Evolutionary conservation across 805 yeast genomes (phyloP).

Genomic region (Ogataea dorogensis): DNA sequence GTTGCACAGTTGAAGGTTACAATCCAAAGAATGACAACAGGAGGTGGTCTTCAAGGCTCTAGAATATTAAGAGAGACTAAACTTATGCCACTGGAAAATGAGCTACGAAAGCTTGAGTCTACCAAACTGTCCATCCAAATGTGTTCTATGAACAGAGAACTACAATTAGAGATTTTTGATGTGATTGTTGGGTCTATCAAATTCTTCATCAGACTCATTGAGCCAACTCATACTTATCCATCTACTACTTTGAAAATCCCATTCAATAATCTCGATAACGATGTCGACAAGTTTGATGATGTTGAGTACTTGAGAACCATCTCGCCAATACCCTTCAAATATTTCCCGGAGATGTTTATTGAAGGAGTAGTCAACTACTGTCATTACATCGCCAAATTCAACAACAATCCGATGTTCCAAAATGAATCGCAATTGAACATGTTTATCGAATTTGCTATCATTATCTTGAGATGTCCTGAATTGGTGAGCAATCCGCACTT

Average conservation of each 20-base stretch:
- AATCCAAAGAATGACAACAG: too few relatives aligned
- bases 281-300: conserved; percentile 69
- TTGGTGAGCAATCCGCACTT: conserved; percentile 89
- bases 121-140: conserved; percentile 59
- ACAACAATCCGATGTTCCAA: conserved; percentile 54
- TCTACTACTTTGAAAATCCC: conserved; percentile 49
- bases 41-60: too few relatives aligned
- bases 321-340: conserved; percentile 76
- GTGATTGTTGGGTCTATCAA: conserved; percentile 73
- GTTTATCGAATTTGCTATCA: conserved; percentile 70
- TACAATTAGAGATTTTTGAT: conserved; percentile 70
- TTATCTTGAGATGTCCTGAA: conserved; percentile 80
- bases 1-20: conserved; percentile 35
- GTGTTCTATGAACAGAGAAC: conserved; percentile 52
- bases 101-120: conserved; percentile 39
- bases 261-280: conserved; percentile 55
- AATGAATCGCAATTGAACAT: conserved; percentile 51
- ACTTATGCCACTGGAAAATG: conserved; percentile 33
- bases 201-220: conserved; percentile 68
- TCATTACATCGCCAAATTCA: conserved; percentile 55
- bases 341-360: conserved; percentile 78
- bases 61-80: conserved; percentile 29
- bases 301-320: conserved; percentile 64
- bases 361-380: conserved; percentile 80
- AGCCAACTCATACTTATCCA: conserved; percentile 69